Conservation (phyloP, 805 yeast genomes). For the Candida insectorum region DNA sequence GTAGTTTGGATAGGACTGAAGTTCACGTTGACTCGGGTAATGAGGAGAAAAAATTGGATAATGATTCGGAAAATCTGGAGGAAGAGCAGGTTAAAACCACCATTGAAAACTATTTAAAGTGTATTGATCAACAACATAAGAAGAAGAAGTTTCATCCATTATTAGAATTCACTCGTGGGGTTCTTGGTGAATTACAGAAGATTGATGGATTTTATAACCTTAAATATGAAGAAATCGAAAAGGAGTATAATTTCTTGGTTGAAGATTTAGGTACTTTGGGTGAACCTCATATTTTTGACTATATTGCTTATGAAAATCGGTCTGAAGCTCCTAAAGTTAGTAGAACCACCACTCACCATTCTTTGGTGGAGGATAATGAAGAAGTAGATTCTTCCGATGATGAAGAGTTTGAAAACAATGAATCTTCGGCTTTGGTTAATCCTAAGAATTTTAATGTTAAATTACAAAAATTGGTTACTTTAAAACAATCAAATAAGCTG, state of each 20-base stretch:
- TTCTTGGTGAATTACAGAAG: slow-evolving; percentile 41
- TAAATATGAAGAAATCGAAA: slow-evolving; percentile 45
- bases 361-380: slow-evolving; percentile 22
- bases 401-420: slow-evolving; percentile 18
- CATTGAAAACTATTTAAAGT: neutral
- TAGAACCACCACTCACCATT: slow-evolving; percentile 15
- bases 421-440: slow-evolving; percentile 47
- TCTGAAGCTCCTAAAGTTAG: slow-evolving; percentile 3
- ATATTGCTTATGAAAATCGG: slow-evolving; percentile 3
- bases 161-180: slow-evolving; percentile 43
- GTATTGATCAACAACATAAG: neutral
- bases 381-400: slow-evolving; percentile 25
- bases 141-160: slow-evolving; percentile 19
- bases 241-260: slow-evolving; percentile 43
- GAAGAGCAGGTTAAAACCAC: neutral
- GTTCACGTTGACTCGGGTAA: slow-evolving; percentile 1
- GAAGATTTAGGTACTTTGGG: slow-evolving; percentile 36
- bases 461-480: slow-evolving; percentile 53
- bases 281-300: slow-evolving; percentile 11
- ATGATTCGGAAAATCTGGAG: neutral
- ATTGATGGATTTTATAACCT: slow-evolving; percentile 49
- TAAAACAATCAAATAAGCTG: slow-evolving; percentile 63
- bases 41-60: neutral
- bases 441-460: slow-evolving; percentile 49
- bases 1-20: slow-evolving; percentile 2